Conservation (phyloP, 768 basidiomycete genomes). For the Rubroboletus pulcherrimus region DNA sequence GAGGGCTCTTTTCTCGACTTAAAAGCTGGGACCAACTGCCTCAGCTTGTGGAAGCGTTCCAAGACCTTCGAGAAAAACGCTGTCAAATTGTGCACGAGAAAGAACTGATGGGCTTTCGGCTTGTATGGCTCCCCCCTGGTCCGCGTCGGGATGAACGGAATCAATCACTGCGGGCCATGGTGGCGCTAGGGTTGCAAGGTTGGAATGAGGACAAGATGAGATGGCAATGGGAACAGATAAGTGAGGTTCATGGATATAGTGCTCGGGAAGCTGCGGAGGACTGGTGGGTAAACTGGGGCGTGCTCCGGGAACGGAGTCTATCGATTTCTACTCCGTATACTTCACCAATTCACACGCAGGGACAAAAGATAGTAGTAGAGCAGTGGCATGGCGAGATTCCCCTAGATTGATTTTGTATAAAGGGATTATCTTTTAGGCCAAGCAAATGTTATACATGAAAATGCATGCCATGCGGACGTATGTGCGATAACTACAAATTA, state of each 20-base stretch:
- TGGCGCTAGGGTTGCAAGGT: slow-evolving; percentile 16
- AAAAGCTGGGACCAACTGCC: slow-evolving; percentile 42
- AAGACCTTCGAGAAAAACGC: slow-evolving; percentile 50
- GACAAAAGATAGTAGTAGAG: background rate
- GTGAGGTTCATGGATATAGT: slow-evolving; percentile 45
- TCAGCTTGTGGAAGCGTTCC: slow-evolving; percentile 48
- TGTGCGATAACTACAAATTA: slow-evolving; percentile 29
- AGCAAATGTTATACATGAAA: background rate
- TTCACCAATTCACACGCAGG: background rate
- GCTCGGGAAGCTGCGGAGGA: slow-evolving; percentile 53
- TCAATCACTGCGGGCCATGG: slow-evolving; percentile 25
- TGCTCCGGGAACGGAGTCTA: slow-evolving; percentile 35
- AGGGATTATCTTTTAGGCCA: background rate
- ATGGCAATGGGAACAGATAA: slow-evolving; percentile 48
- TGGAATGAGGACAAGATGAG: slow-evolving; percentile 47
- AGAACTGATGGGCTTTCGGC: slow-evolving; percentile 38
- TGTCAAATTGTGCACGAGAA: slow-evolving; percentile 38
- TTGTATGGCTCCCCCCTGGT: slow-evolving; percentile 41
- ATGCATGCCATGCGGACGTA: background rate
- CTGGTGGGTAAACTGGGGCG: slow-evolving; percentile 58
- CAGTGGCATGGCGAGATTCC: background rate
- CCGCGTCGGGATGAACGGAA: slow-evolving; percentile 42
- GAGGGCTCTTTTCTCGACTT: slow-evolving; percentile 37
- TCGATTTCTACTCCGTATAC: background rate
- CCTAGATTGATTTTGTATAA: background rate